Conservation (phyloP, 139 green algal genomes). For the Chlorokybus atmophyticus region DNA sequence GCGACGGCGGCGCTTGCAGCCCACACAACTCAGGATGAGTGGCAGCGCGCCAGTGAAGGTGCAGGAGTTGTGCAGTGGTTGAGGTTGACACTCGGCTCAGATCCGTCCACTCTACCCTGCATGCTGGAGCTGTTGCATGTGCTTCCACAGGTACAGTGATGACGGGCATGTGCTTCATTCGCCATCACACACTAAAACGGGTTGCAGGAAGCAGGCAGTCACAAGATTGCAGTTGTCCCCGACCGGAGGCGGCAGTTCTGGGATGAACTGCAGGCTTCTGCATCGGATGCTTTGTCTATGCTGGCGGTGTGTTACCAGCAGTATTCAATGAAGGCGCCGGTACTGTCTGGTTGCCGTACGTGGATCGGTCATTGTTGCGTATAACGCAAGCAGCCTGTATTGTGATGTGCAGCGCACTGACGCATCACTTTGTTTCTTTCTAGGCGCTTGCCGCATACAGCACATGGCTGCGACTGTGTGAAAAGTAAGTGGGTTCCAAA, state of each 20-base stretch:
- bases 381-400: too few relatives aligned
- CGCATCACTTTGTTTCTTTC: too few relatives aligned
- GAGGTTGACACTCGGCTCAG: slow-evolving; percentile 22
- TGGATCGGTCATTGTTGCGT: too few relatives aligned
- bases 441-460: too few relatives aligned
- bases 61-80: slow-evolving; percentile 42
- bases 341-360: too few relatives aligned
- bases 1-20: slow-evolving; percentile 59
- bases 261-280: slow-evolving; percentile 42
- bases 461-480: too few relatives aligned
- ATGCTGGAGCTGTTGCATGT: slow-evolving; percentile 78
- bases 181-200: too few relatives aligned
- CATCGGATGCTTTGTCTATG: slow-evolving; percentile 40
- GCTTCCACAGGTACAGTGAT: slow-evolving; percentile 62
- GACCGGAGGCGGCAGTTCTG: slow-evolving; percentile 52
- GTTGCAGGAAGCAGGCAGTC: slow-evolving; percentile 55
- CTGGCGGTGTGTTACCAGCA: slow-evolving; percentile 34
- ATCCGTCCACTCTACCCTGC: slow-evolving; percentile 39
- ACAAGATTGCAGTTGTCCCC: slow-evolving; percentile 54
- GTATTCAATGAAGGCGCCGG: too few relatives aligned
- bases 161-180: not conserved
- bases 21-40: slow-evolving; percentile 51
- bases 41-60: slow-evolving; percentile 43
- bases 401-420: too few relatives aligned
- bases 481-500: too few relatives aligned